Percentiles rank a stretch among this genome's conserved stretches.
phyloP scores from a whole-genome alignment of 352 stramenopile species.

The Pythium aristosporum region DNA sequence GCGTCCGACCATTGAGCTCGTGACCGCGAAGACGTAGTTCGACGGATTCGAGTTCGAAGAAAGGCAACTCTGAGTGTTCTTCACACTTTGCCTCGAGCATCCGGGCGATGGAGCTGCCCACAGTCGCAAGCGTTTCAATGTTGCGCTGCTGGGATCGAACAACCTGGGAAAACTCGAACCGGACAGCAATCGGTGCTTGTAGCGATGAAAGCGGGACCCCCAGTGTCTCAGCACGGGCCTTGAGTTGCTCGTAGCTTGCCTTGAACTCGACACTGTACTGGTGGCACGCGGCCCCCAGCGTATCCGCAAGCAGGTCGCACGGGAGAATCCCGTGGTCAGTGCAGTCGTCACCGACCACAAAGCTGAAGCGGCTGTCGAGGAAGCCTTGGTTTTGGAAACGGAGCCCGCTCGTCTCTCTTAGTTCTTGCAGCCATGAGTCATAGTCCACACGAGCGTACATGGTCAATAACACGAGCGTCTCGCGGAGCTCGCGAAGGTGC shows the following conservation, averaged over 20 bases:
- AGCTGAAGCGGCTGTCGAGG: neutral
- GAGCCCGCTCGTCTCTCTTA: slow-evolving; percentile 6
- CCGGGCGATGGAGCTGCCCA: neutral
- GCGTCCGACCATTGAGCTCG: neutral
- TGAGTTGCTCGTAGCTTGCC: neutral
- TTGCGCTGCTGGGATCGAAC: neutral
- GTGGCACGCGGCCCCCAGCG: neutral
- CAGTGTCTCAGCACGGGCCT: neutral
- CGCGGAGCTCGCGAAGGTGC: slow-evolving; percentile 5
- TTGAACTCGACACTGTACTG: slow-evolving; percentile 1
- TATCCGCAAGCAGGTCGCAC: neutral
- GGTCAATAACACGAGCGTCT: slow-evolving; percentile 7
- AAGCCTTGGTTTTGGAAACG: neutral
- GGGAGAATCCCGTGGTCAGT: neutral
- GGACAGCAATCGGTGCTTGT: slow-evolving; percentile 1
- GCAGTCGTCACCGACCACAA: neutral
- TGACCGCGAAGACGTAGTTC: slow-evolving; percentile 16
- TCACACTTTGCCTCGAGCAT: neutral
- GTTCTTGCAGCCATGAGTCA: neutral
- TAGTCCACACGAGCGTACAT: slow-evolving; percentile 17
- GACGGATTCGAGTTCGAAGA: neutral
- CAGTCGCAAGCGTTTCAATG: neutral
- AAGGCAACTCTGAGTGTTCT: neutral
- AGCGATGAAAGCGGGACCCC: neutral
- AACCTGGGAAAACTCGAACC: slow-evolving; percentile 15